Evolutionary conservation across 352 stramenopile genomes (phyloP).

Genomic region (Pythium rhizo-oryzae): DNA sequence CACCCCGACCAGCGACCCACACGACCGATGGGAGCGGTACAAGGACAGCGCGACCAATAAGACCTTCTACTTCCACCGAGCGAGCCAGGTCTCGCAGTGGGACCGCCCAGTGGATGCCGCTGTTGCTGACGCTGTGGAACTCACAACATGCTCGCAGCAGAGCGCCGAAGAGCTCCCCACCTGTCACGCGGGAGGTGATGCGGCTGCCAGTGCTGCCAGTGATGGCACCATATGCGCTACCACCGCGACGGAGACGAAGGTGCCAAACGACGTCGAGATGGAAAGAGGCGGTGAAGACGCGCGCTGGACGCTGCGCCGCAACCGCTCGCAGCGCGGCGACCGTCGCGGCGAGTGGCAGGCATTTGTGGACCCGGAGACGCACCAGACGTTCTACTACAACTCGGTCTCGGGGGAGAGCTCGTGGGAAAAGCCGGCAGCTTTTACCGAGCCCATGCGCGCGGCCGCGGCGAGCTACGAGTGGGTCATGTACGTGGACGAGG

Average conservation of each 20-base stretch:
- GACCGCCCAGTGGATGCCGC: slow-evolving; percentile 23
- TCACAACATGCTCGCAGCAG: slow-evolving; percentile 13
- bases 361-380: slow-evolving; percentile 58
- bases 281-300: not conserved
- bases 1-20: not conserved
- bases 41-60: slow-evolving; percentile 50
- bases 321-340: slow-evolving; percentile 30
- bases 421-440: slow-evolving; percentile 45
- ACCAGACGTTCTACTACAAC: slow-evolving; percentile 77
- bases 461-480: slow-evolving; percentile 25
- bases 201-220: slow-evolving; percentile 8
- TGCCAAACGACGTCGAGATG: not conserved
- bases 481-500: slow-evolving; percentile 53
- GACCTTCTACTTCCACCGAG: slow-evolving; percentile 57
- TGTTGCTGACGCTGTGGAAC: slow-evolving; percentile 21
- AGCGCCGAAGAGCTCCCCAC: slow-evolving; percentile 16
- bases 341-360: slow-evolving; percentile 50
- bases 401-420: slow-evolving; percentile 52
- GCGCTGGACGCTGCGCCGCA: slow-evolving; percentile 30
- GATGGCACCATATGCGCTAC: too few relatives aligned
- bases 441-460: not conserved
- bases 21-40: slow-evolving; percentile 54
- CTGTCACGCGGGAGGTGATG: slow-evolving; percentile 20
- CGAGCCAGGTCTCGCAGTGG: slow-evolving; percentile 46
- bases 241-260: too few relatives aligned